Evolutionary conservation across 75 land plant genomes (phyloP).

Genomic region (Pinus taeda): DNA sequence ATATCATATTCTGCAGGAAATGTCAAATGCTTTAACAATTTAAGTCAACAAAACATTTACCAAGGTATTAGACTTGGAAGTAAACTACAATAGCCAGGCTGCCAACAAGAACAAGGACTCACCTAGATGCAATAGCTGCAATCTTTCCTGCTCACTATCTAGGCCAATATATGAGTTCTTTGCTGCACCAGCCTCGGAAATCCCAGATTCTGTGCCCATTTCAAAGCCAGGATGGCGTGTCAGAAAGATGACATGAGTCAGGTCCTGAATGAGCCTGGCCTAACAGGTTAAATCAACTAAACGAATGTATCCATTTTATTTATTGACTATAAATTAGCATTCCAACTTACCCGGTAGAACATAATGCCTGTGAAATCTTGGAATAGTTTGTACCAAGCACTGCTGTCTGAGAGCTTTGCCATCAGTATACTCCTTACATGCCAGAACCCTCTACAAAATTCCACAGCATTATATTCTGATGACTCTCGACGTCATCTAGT

Average conservation of each 20-base stretch:
- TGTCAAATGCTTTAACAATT: too few species aligned
- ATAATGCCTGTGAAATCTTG: conserved; percentile 13
- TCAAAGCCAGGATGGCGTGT: background rate
- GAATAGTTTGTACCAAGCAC: conserved; percentile 4
- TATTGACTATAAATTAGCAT: background rate
- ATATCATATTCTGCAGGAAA: too few species aligned
- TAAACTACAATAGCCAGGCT: background rate
- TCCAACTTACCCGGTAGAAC: conserved; percentile 10
- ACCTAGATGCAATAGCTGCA: background rate
- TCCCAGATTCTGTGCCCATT: background rate
- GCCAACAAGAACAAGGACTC: background rate
- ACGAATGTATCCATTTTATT: background rate
- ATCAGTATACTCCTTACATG: conserved; percentile 9
- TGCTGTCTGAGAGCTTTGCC: conserved; percentile 12
- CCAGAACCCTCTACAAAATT: conserved; percentile 5
- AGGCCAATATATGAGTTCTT: background rate
- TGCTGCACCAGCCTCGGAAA: background rate
- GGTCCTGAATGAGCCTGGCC: background rate
- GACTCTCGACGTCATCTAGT: background rate
- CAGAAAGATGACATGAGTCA: background rate
- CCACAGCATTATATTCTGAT: background rate
- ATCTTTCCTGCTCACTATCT: background rate
- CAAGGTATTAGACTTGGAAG: background rate
- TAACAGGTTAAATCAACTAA: background rate
- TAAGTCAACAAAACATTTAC: background rate